Evolutionary conservation across 1,139 yeast genomes (phyloP).

Genomic region (Scheffersomyces parashehatae): DNA sequence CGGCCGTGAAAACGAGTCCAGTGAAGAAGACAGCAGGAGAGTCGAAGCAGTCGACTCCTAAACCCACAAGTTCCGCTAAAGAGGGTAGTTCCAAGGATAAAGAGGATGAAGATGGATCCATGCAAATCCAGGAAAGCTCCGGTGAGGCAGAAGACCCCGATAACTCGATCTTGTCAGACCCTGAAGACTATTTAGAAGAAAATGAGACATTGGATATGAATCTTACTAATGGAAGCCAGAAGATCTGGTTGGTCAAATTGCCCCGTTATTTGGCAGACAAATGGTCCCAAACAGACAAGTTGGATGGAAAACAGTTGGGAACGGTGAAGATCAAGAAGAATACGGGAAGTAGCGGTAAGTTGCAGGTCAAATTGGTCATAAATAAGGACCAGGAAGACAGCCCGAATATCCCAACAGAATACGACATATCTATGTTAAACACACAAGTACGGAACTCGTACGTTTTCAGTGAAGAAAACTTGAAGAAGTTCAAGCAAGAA

Average conservation of each 20-base stretch:
- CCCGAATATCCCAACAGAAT: conserved; percentile 73
- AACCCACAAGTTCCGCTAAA: conserved; percentile 5
- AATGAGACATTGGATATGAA: conserved; percentile 67
- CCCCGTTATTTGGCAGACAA: conserved; percentile 84
- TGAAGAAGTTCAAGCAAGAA: conserved; percentile 65
- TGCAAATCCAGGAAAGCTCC: conserved; percentile 8
- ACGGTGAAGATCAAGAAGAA: conserved; percentile 68
- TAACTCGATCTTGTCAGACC: conserved; percentile 41
- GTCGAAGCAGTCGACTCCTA: conserved; percentile 4
- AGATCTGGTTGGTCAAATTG: conserved; percentile 88
- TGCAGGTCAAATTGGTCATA: conserved; percentile 59
- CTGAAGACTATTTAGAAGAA: conserved; percentile 51
- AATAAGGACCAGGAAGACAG: conserved; percentile 30
- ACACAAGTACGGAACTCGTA: conserved; percentile 80
- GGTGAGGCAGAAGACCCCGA: conserved; percentile 26
- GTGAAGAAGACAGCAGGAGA: conserved; percentile 11
- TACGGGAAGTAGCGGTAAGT: conserved; percentile 37
- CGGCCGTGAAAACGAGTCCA: conserved; percentile 14
- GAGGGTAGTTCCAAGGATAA: conserved; percentile 5
- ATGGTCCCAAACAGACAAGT: conserved; percentile 67
- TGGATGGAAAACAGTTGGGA: conserved; percentile 79
- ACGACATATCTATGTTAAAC: conserved; percentile 76
- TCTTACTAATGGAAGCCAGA: conserved; percentile 53
- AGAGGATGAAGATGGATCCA: conserved; percentile 5
- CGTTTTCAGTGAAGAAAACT: conserved; percentile 88